These are phyloP conservation scores for Crithidia sp. DNA, from an alignment of 208 protist species.

Conservation along the genomic window DNA sequence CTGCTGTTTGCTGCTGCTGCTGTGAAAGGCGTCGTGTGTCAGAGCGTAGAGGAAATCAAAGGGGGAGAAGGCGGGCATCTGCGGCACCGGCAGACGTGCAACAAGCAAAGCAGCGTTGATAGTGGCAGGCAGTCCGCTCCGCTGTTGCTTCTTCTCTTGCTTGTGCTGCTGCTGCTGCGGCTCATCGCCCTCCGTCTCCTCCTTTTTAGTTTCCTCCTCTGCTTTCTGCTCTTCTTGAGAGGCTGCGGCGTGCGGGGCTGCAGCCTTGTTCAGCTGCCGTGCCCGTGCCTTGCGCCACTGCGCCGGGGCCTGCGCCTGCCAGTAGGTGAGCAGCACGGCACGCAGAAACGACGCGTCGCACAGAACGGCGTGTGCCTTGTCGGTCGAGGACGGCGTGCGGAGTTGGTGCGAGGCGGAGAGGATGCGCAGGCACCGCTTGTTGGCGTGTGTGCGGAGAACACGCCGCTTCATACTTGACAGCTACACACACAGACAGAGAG, in stretches of 20 bases:
- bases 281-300: constrained; percentile 26
- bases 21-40: constrained; percentile 27
- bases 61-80: constrained; percentile 13
- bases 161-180: constrained; percentile 17
- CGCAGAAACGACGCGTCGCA: constrained; percentile 85
- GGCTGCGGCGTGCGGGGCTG: neutral
- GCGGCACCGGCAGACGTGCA: constrained; percentile 28
- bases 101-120: neutral
- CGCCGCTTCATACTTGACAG: constrained; percentile 73
- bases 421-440: constrained; percentile 76
- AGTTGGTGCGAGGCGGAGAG: constrained; percentile 67
- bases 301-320: constrained; percentile 36
- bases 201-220: neutral
- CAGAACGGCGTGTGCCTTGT: constrained; percentile 56
- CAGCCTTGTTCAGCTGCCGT: constrained; percentile 24
- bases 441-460: constrained; percentile 77
- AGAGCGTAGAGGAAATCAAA: constrained; percentile 21
- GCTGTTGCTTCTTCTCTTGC: neutral
- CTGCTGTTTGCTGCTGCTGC: constrained; percentile 1
- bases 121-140: neutral
- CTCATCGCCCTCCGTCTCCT: neutral
- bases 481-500: neutral
- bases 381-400: constrained; percentile 14
- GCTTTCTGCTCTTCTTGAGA: neutral
- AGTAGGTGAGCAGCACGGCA: constrained; percentile 49